Evolutionary conservation across 441 rosid genomes (phyloP).

Genomic region (Monsonia emarginata): DNA sequence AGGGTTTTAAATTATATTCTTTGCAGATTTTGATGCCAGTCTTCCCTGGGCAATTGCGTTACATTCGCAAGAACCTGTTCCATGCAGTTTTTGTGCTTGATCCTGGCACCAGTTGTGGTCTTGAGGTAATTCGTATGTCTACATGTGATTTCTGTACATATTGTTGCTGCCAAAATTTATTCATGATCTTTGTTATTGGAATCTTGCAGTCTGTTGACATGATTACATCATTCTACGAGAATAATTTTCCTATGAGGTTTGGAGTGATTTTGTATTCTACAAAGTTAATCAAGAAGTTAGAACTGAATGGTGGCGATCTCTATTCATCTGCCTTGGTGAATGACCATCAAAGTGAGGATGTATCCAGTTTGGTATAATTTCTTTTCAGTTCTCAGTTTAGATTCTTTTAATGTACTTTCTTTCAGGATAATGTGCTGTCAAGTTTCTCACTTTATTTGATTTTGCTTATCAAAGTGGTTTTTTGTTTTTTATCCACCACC

Average conservation of each 20-base stretch:
- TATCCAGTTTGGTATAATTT: constrained; percentile 75
- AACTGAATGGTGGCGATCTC: constrained; percentile 46
- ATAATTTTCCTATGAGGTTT: constrained; percentile 79
- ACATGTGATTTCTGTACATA: constrained; percentile 11
- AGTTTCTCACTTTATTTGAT: constrained; percentile 3
- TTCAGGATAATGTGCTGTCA: constrained; percentile 5
- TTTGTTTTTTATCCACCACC: background rate
- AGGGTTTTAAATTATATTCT: constrained; percentile 17
- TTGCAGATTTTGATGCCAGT: constrained; percentile 94
- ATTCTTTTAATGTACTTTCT: background rate
- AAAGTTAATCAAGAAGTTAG: constrained; percentile 51
- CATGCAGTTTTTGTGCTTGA: constrained; percentile 93
- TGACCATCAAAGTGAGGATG: constrained; percentile 47
- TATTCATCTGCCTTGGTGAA: constrained; percentile 31
- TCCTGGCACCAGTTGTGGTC: constrained; percentile 84
- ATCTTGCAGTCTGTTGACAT: constrained; percentile 67
- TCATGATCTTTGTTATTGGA: constrained; percentile 23
- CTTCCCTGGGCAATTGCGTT: constrained; percentile 91
- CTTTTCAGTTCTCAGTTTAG: constrained; percentile 12
- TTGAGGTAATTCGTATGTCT: constrained; percentile 57
- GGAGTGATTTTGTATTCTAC: constrained; percentile 83
- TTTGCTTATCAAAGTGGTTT: constrained; percentile 12
- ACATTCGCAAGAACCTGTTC: constrained; percentile 89
- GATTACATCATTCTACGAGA: constrained; percentile 70
- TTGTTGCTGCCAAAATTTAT: constrained; percentile 12